Evolutionary conservation across 345 rosid genomes (phyloP).

Genomic region (Populus alba): DNA sequence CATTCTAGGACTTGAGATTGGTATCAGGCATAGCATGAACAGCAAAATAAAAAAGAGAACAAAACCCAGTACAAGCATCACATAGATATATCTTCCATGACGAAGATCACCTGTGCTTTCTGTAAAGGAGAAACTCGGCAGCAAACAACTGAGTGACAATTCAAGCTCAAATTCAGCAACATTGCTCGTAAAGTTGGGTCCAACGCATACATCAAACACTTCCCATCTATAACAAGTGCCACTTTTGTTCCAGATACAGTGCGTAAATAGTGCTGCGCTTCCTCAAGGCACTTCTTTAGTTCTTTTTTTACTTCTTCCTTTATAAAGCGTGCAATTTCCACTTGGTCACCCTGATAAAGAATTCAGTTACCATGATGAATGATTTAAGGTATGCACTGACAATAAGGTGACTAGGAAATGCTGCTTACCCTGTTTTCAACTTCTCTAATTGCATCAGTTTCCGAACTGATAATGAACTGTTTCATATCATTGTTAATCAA

Average conservation of each 20-base stretch:
- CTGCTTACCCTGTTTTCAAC: slow-evolving; percentile 83
- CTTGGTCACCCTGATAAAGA: slow-evolving; percentile 77
- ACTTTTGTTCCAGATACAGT: slow-evolving; percentile 71
- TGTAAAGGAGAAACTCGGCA: slow-evolving; percentile 99
- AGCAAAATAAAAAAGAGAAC: not conserved
- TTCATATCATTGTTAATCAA: slow-evolving; percentile 93
- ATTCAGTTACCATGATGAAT: slow-evolving; percentile 6
- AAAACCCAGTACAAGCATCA: not conserved
- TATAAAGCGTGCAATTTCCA: slow-evolving; percentile 82
- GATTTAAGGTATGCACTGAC: not conserved
- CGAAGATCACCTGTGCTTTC: slow-evolving; percentile 84
- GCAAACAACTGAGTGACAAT: slow-evolving; percentile 94
- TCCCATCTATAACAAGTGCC: slow-evolving; percentile 89
- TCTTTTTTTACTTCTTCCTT: slow-evolving; percentile 79
- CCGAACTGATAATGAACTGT: slow-evolving; percentile 90
- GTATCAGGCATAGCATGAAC: not conserved
- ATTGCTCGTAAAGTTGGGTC: slow-evolving; percentile 81
- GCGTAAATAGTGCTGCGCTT: slow-evolving; percentile 62
- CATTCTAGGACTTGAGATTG: not conserved
- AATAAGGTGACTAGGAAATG: slow-evolving; percentile 7
- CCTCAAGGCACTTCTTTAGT: slow-evolving; percentile 75
- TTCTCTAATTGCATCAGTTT: slow-evolving; percentile 79
- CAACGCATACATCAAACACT: slow-evolving; percentile 93
- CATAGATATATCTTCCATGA: slow-evolving; percentile 13
- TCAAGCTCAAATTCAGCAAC: slow-evolving; percentile 89